Percentiles rank a stretch among this genome's conserved stretches.
Evolutionary conservation across 2,329 filamentous ascomycete species (phyloP).

Genomic region (Fusarium veterinarium): DNA sequence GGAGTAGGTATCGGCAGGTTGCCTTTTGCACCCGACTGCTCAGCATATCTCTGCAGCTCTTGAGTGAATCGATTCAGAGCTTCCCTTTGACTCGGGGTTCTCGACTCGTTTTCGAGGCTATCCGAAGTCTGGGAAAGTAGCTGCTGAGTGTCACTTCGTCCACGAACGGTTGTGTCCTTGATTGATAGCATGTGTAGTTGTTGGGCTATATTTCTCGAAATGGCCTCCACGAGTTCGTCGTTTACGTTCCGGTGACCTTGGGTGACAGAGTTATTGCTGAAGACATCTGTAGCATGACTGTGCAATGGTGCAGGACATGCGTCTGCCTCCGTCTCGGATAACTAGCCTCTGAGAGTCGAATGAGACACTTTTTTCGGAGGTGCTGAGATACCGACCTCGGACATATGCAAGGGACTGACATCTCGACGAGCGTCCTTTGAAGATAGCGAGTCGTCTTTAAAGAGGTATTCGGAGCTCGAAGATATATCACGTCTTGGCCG

Average conservation of each 20-base stretch:
- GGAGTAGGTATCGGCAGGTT: slow-evolving; percentile 55
- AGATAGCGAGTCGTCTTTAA: not conserved
- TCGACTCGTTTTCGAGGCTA: slow-evolving; percentile 46
- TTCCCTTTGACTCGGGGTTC: slow-evolving; percentile 57
- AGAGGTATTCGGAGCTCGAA: not conserved
- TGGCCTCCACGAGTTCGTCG: slow-evolving; percentile 56
- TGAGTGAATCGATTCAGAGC: slow-evolving; percentile 53
- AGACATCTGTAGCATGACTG: slow-evolving; percentile 26
- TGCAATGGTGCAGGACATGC: not conserved
- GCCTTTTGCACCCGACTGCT: slow-evolving; percentile 52
- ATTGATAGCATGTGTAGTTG: slow-evolving; percentile 57
- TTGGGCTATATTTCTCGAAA: slow-evolving; percentile 58
- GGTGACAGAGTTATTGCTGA: slow-evolving; percentile 19
- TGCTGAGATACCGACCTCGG: not conserved
- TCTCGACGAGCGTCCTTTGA: not conserved
- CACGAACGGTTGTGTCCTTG: slow-evolving; percentile 2
- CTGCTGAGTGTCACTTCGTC: not conserved
- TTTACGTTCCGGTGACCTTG: slow-evolving; percentile 51
- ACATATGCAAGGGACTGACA: not conserved
- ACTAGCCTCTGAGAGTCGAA: not conserved
- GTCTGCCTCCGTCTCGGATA: not conserved
- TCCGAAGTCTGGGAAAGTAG: slow-evolving; percentile 2
- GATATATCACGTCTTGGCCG: not conserved
- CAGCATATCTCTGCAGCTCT: slow-evolving; percentile 47
- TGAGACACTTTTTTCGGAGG: not conserved